Evolutionary conservation across 2,329 filamentous ascomycete genomes (phyloP).

Genomic region (Chaetoscypha palmicola): DNA sequence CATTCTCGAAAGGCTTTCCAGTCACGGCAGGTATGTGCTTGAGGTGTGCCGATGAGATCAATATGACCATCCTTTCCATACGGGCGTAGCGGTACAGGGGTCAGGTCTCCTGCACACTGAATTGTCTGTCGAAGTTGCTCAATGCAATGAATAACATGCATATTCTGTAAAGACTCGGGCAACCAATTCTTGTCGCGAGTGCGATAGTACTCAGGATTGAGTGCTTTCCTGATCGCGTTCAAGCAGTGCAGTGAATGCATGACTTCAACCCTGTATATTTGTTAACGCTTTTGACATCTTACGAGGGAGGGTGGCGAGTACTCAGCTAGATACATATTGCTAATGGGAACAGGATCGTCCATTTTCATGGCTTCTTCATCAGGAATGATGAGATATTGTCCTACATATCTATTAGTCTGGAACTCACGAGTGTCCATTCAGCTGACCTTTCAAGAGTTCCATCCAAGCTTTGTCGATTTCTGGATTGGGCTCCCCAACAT

Average conservation of each 20-base stretch:
- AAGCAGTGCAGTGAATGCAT: slow-evolving; percentile 21
- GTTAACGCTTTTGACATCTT: background rate
- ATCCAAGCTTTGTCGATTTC: slow-evolving; percentile 20
- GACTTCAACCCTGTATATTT: slow-evolving; percentile 12
- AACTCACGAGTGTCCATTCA: background rate
- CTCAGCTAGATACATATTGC: slow-evolving; percentile 12
- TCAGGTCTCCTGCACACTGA: slow-evolving; percentile 17
- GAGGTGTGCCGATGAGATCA: slow-evolving; percentile 13
- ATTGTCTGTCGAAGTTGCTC: slow-evolving; percentile 19
- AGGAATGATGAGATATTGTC: slow-evolving; percentile 15
- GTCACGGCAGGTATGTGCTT: slow-evolving; percentile 17
- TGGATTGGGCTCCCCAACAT: slow-evolving; percentile 13
- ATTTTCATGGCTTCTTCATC: slow-evolving; percentile 14
- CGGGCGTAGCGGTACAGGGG: slow-evolving; percentile 10
- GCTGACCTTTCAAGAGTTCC: slow-evolving; percentile 15
- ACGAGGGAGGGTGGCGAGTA: background rate
- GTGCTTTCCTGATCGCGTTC: slow-evolving; percentile 15
- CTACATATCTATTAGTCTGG: background rate
- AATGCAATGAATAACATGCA: slow-evolving; percentile 18
- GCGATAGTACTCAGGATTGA: slow-evolving; percentile 15
- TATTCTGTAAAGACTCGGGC: slow-evolving; percentile 3
- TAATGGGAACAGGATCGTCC: slow-evolving; percentile 7
- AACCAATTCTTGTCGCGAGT: slow-evolving; percentile 10
- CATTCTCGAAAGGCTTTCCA: slow-evolving; percentile 13
- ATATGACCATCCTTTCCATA: slow-evolving; percentile 9